These are phyloP conservation scores for Pythium plurisporium DNA, from an alignment of 352 stramenopile genomes.

Conservation along the genomic window DNA sequence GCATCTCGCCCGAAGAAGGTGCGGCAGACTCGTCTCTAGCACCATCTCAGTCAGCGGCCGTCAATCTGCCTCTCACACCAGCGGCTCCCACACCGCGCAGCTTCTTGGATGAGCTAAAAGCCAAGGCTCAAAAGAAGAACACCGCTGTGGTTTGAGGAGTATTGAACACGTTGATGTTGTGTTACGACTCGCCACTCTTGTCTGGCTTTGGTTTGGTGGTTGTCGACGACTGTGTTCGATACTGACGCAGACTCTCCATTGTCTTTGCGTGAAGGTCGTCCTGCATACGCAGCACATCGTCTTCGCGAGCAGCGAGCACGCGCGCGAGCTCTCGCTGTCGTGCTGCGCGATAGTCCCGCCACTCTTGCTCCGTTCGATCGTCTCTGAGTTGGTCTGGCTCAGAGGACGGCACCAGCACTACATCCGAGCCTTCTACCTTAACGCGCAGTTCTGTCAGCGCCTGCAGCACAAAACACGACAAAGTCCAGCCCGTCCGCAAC, in stretches of 20 bases:
- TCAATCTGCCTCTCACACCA: neutral
- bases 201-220: neutral
- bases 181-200: neutral
- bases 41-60: neutral
- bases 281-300: constrained; percentile 55
- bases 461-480: neutral
- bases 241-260: constrained; percentile 40
- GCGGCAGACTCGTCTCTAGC: neutral
- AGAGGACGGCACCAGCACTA: neutral
- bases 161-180: neutral
- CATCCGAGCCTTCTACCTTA: constrained; percentile 19
- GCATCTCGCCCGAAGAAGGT: neutral
- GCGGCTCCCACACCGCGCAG: neutral
- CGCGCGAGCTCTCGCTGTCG: constrained; percentile 41
- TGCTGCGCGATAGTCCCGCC: constrained; percentile 19
- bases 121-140: neutral
- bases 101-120: constrained; percentile 23
- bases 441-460: constrained; percentile 15
- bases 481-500: too few relatives aligned
- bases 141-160: neutral
- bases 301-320: constrained; percentile 32
- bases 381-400: neutral
- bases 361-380: constrained; percentile 1
- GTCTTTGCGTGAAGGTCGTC: constrained; percentile 48
- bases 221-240: constrained; percentile 20